Evolutionary conservation across 495 filamentous ascomycete species (phyloP), one percentile per base, ranked within the genome.

Genomic region (Geoglossum glabrum): DNA sequence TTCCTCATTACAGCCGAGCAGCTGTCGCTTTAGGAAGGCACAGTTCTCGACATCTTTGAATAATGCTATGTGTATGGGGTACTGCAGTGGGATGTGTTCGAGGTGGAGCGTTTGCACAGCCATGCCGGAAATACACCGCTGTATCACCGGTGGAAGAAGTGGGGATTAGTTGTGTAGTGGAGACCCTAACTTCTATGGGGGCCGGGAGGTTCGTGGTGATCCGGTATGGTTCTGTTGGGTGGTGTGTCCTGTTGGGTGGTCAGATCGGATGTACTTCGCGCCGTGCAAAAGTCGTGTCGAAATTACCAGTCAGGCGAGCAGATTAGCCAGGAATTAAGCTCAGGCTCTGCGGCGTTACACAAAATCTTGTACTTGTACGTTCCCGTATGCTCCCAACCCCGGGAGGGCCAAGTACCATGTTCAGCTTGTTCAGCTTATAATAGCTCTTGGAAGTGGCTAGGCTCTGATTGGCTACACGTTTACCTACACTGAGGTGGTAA

Each of bases 41-140:
- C 84, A 76, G 67, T 97, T 97, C 61, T 76, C 66, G 38, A 97
- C 77, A 65, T 87, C 73, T 10, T 74, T 76, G 71, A 87, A 95
- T 15, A 93, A 69, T 31, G 78, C 81, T 34, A 85, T 68, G 65
- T 90, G 79, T 17, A 94, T 73, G 0, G 78, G 74, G 63, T 88
- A 71, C 5, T 74, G 68, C 5, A 73, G 54, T 0, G 86, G 83
- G 23, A 87, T 69, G 64, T 93, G 87, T 31, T 88, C 79, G 27
- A 95, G 71, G 27, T 71, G 58, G 56, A 93, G 64, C 0, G 77
- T 80, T 59, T 80, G 74, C 27, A 73, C 59, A 34, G 59, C 30
- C 54, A 59, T 33, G 43, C 51, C 65, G 15, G 26, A 31, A 52
- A 52, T 52, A 52, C 49, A 52, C 49, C 49, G 46, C 46, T 52